A percentile compares a stretch with the other conserved stretches of the same genome.
Evolutionary conservation across 163 green algal species (phyloP).

Genomic region (Chloromonas sp.): DNA sequence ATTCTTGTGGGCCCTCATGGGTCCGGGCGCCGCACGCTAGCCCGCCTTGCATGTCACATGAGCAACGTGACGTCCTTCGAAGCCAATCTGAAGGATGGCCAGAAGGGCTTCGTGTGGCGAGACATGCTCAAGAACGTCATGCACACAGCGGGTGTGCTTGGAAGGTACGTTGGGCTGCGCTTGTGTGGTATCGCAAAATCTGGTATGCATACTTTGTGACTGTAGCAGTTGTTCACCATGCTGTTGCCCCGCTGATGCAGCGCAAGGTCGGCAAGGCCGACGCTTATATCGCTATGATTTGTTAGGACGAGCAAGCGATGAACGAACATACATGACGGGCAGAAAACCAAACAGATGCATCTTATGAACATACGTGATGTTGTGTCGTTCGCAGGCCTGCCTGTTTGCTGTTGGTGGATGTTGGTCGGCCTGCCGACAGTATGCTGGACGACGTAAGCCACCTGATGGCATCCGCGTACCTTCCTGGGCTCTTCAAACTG

Average conservation of each 20-base stretch:
- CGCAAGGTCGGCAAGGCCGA: no score
- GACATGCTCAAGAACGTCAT: conserved; percentile 30
- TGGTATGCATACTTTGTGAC: not conserved
- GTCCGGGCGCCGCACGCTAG: conserved; percentile 27
- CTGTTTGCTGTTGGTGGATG: conserved; percentile 24
- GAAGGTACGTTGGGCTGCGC: conserved; percentile 17
- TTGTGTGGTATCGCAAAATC: not conserved
- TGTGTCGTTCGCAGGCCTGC: conserved; percentile 11
- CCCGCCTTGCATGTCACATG: conserved; percentile 23
- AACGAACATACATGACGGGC: no score
- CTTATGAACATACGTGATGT: no score
- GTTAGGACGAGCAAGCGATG: no score
- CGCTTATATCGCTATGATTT: no score
- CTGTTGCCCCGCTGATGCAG: no score
- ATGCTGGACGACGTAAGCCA: conserved; percentile 39
- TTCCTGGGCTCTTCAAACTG: conserved; percentile 31
- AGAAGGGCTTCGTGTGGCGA: conserved; percentile 28
- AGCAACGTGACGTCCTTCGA: conserved; percentile 19
- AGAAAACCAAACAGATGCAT: no score
- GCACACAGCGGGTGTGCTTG: conserved; percentile 25
- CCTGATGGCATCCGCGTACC: conserved; percentile 27
- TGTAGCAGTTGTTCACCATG: no score
- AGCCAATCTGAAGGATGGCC: conserved; percentile 31
- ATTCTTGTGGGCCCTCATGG: conserved; percentile 26
- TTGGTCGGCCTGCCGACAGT: conserved; percentile 18